These are phyloP conservation scores for Colletotrichum endophyticum DNA, from an alignment of 2,329 filamentous ascomycete species.

Conservation along the genomic window DNA sequence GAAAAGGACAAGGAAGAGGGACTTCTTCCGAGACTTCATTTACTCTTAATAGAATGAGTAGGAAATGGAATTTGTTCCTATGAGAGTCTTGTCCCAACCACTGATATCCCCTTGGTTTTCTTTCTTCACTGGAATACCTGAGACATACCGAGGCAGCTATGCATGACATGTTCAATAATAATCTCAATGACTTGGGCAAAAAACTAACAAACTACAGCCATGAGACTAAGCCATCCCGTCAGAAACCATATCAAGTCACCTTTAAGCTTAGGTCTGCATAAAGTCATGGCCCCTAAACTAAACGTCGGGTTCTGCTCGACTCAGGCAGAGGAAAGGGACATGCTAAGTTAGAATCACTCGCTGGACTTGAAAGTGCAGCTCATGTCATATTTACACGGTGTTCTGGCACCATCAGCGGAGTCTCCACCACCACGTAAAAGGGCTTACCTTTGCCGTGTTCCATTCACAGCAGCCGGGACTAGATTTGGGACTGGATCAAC, in stretches of 20 bases:
- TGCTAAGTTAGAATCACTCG: background rate
- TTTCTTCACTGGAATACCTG: background rate
- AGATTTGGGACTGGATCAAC: background rate
- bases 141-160: background rate
- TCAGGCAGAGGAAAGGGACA: background rate
- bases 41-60: background rate
- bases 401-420: background rate
- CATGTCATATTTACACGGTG: background rate
- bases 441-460: background rate
- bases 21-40: background rate
- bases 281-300: background rate
- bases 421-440: background rate
- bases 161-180: accelerated
- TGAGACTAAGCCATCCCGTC: background rate
- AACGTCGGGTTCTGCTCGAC: background rate
- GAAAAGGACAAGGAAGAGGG: background rate
- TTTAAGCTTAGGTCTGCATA: background rate
- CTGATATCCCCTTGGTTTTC: background rate
- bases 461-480: background rate
- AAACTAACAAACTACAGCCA: background rate
- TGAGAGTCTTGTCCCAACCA: background rate
- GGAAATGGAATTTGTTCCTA: background rate
- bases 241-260: background rate
- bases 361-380: background rate
- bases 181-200: accelerated